Conservation (phyloP, 1,284 basidiomycete genomes). For the Thelephora terrestris region DNA sequence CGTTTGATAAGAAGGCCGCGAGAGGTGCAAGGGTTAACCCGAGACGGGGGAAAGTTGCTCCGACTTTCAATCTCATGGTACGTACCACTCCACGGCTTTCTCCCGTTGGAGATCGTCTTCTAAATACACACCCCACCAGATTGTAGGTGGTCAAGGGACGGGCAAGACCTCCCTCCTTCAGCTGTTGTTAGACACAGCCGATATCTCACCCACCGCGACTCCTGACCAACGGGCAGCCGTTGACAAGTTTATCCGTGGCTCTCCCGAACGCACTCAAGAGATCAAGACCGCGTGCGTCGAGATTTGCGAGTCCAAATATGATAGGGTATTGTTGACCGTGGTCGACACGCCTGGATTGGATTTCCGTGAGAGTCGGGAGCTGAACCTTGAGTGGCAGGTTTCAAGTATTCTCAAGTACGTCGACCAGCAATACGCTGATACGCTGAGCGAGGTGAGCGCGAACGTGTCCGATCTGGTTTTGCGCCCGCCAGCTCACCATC, state of each 20-base stretch:
- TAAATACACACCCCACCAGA: constrained; percentile 29
- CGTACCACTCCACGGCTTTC: constrained; percentile 14
- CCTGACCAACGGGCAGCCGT: constrained; percentile 55
- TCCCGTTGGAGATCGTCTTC: background rate
- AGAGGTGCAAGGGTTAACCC: constrained; percentile 23
- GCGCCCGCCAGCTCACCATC: background rate
- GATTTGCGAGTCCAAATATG: constrained; percentile 70
- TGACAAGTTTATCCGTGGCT: constrained; percentile 47
- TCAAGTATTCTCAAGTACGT: constrained; percentile 61
- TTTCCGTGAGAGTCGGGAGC: constrained; percentile 56
- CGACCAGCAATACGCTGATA: constrained; percentile 70
- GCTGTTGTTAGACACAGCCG: constrained; percentile 64
- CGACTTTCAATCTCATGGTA: constrained; percentile 79
- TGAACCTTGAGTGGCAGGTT: constrained; percentile 68
- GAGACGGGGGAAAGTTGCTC: constrained; percentile 48
- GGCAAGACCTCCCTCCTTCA: constrained; percentile 70
- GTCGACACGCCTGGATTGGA: constrained; percentile 78
- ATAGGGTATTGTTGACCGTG: constrained; percentile 62
- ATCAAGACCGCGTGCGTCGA: constrained; percentile 63
- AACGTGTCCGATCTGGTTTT: constrained; percentile 6
- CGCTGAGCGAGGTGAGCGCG: constrained; percentile 64
- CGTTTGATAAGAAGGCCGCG: constrained; percentile 42
- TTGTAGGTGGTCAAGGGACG: constrained; percentile 67
- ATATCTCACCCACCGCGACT: constrained; percentile 61
- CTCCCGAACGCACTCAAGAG: constrained; percentile 44